Evolutionary conservation across 2,329 filamentous ascomycete genomes (phyloP), one percentile per base, ranked within the genome.

Genomic region (Didymella pomorum): DNA sequence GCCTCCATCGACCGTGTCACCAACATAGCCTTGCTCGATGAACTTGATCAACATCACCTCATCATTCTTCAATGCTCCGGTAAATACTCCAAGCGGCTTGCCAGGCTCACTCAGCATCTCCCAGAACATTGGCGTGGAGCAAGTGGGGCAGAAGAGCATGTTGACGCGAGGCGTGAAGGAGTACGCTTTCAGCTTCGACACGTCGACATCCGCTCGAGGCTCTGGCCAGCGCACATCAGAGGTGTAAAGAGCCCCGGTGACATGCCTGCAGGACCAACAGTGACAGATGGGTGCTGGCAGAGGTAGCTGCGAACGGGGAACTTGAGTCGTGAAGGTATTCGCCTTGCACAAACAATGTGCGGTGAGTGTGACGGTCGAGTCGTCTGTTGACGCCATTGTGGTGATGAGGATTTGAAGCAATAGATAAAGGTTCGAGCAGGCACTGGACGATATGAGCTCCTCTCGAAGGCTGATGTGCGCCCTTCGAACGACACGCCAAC

Each of bases 1-100:
- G 0, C 85, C 84, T 2, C 84, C 84, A 64, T 87, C 84, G 1
- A 76, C 26, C 0, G 84, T 86, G 54, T 86, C 83, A 1, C 70
- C 77, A 0, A 85, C 72, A 56, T 79, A 84, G 3, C 81, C 78
- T 53, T 84, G 80, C 1, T 75, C 58, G 0, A 48, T 61, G 16
- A 73, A 61, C 33, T 64, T 63, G 26, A 76, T 33, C 2, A 83
- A 42, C 7, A 68, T 64, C 0, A 58, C 62, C 0, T 66, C 60
- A 0, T 70, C 49, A 41, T 80, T 79, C 0, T 53, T 50, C 31
- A 83, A 62, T 0, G 68, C 64, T 0, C 82, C 82, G 0, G 78
- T 80, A 2, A 79, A 72, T 0, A 80, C 78, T 11, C 63, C 71
- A 11, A 77, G 73, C 1, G 54, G 53, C 9, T 47, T 29, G 4